Percentiles rank a stretch among this genome's conserved stretches.
phyloP scores from a whole-genome alignment of 2,329 filamentous ascomycete species.

The Neocatenulostroma microsporum region DNA sequence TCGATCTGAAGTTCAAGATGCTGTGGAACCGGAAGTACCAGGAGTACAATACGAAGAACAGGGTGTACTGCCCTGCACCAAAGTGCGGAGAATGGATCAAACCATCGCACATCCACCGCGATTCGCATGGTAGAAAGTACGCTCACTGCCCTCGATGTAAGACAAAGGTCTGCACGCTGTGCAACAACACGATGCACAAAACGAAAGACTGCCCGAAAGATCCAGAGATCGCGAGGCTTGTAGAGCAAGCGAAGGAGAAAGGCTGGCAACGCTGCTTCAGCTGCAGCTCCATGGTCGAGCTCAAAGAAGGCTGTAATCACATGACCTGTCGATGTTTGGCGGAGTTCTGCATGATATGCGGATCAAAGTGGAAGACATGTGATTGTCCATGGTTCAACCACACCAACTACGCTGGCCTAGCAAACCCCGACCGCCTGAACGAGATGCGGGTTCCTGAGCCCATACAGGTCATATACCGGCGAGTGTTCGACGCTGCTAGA shows the following conservation, averaged over 20 bases:
- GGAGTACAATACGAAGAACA: slow-evolving; percentile 65
- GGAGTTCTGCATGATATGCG: slow-evolving; percentile 83
- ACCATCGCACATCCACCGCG: slow-evolving; percentile 57
- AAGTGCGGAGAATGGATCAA: slow-evolving; percentile 75
- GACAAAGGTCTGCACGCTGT: slow-evolving; percentile 65
- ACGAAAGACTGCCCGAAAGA: slow-evolving; percentile 63
- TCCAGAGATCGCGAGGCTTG: slow-evolving; percentile 55
- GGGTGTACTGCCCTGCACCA: slow-evolving; percentile 66
- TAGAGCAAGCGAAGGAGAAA: slow-evolving; percentile 57
- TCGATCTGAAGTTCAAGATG: slow-evolving; percentile 66
- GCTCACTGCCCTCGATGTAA: slow-evolving; percentile 65
- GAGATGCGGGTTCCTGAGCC: slow-evolving; percentile 45
- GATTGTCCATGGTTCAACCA: slow-evolving; percentile 75
- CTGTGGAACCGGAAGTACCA: slow-evolving; percentile 74
- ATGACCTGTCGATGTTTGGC: slow-evolving; percentile 80
- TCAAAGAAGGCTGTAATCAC: slow-evolving; percentile 78
- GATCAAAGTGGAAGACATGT: slow-evolving; percentile 72
- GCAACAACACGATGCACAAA: slow-evolving; percentile 67
- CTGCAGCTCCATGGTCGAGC: slow-evolving; percentile 66
- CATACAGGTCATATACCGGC: slow-evolving; percentile 31
- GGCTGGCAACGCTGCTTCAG: slow-evolving; percentile 70
- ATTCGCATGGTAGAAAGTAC: slow-evolving; percentile 49
- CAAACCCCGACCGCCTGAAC: slow-evolving; percentile 48
- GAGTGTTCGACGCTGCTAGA: slow-evolving; percentile 18
- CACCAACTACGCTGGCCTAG: slow-evolving; percentile 41